Percentiles rank a stretch among this genome's conserved stretches.
Conservation (phyloP, 1,139 yeast species). For the Yamadazyma membranifaciens region DNA sequence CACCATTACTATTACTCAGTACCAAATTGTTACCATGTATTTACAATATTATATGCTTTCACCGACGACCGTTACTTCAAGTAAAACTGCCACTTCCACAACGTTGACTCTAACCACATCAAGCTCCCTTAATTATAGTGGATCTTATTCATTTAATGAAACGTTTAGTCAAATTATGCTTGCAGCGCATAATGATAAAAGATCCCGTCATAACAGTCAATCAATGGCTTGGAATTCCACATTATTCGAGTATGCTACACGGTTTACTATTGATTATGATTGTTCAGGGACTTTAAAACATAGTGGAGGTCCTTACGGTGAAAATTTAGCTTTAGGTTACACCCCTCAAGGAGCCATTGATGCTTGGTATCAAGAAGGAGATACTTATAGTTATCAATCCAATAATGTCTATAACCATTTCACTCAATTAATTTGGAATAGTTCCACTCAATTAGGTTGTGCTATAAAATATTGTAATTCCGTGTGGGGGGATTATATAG, state of each 20-base stretch:
- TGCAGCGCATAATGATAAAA: slow-evolving; percentile 27
- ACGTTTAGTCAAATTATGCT: slow-evolving; percentile 27
- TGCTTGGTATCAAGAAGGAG: slow-evolving; percentile 41
- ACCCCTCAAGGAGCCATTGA: slow-evolving; percentile 27
- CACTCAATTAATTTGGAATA: slow-evolving; percentile 43
- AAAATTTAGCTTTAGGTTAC: slow-evolving; percentile 40
- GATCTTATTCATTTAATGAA: slow-evolving; percentile 16
- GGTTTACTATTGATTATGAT: slow-evolving; percentile 27
- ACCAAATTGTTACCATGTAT: slow-evolving; percentile 16
- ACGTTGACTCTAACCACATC: neutral
- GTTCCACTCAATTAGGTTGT: slow-evolving; percentile 36
- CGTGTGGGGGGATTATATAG: slow-evolving; percentile 53
- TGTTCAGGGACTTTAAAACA: slow-evolving; percentile 36
- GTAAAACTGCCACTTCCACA: slow-evolving; percentile 2
- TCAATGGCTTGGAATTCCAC: slow-evolving; percentile 30
- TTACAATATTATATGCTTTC: slow-evolving; percentile 9
- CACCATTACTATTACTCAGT: slow-evolving; percentile 14
- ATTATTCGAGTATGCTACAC: slow-evolving; percentile 29
- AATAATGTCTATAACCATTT: slow-evolving; percentile 35
- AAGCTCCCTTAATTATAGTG: slow-evolving; percentile 10
- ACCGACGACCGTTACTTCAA: slow-evolving; percentile 1
- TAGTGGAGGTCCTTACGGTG: slow-evolving; percentile 37
- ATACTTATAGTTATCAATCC: slow-evolving; percentile 24
- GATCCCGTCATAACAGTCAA: slow-evolving; percentile 30
- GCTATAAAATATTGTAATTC: slow-evolving; percentile 39